phyloP scores from a whole-genome alignment of 305 asterid genomes.

The Fraxinus ornus region DNA sequence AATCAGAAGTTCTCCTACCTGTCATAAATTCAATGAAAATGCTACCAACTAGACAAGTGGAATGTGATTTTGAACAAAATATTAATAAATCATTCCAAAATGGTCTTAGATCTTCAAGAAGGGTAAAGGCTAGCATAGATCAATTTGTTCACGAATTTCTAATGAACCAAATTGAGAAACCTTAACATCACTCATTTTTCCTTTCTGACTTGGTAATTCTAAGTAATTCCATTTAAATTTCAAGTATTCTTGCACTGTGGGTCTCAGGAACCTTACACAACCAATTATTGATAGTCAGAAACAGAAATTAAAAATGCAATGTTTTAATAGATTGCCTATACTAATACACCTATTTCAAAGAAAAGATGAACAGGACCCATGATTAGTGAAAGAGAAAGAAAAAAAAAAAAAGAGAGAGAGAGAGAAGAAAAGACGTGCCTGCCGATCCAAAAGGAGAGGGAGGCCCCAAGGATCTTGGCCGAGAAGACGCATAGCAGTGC shows the following conservation, averaged over 20 bases:
- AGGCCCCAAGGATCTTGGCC: constrained; percentile 88
- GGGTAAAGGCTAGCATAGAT: not conserved
- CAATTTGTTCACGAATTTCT: not conserved
- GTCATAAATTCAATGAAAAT: not conserved
- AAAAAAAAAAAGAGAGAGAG: too few relatives aligned
- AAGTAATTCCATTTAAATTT: not conserved
- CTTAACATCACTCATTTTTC: not conserved
- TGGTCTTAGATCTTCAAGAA: not conserved
- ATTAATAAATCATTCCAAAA: not conserved
- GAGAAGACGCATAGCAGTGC: constrained; percentile 80
- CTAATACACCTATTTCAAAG: not conserved
- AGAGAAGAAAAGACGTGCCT: constrained; percentile 33
- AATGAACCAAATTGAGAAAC: not conserved
- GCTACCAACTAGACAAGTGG: not conserved
- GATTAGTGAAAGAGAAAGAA: not conserved
- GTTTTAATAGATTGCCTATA: not conserved
- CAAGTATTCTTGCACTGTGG: not conserved
- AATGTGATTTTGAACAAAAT: not conserved
- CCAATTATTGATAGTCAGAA: not conserved
- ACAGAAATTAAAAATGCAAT: not conserved
- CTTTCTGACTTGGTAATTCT: not conserved
- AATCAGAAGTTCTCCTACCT: not conserved
- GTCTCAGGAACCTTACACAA: not conserved
- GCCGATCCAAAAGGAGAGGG: constrained; percentile 95
- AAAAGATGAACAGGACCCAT: not conserved